Base-by-base conservation (phyloP, 768 basidiomycete species). In the Gloeophyllum trabeum region DNA sequence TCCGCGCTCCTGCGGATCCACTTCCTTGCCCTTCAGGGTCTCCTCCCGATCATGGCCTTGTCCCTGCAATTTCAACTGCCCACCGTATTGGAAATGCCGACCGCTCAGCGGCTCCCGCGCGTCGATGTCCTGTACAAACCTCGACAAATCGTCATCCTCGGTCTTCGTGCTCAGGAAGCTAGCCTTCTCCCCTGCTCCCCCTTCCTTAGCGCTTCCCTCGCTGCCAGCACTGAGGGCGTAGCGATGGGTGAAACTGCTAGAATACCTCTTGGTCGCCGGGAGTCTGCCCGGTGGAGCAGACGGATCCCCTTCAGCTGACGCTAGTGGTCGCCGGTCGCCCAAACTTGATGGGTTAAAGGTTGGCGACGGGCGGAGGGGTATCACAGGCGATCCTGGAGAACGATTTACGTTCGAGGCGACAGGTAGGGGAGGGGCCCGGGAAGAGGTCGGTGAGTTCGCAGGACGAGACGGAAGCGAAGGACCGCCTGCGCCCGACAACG, bases 71-170 rank as follows among this genome's bases (percentile, higher is more conserved):
- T 22, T 24, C 25, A n/a, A 2, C 20, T 19, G 35, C n/a, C 39
- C 37, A 2, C 30, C 26, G 10, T 24, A 18, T 18, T 32, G 14
- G 47, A 58, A 46, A 21, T 48, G 43, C 7, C 45, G 49, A 7
- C 51, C 46, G 14, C 40, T 43, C 5, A 88, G 62, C 3, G 84
- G 83, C 51, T 76, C 79, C 20, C 81, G 69, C 20, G 72, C 62
- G 50, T 84, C 84, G 39, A 85, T 84, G 37, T 86, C 80, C 52
- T 81, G 78, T 32, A 88, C 79, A 50, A 87, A 88, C 10, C 71
- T 64, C 4, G 83, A 84, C 22, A 88, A 76, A 40, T 86, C 85
- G 48, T 85, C 83, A 49, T 87, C 81, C 47, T 87, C 81, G 4
- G 73, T 72, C 35, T 64, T 61, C 1, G 63, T 59, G 40, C 67